These are phyloP conservation scores for Lachnellula occidentalis DNA, from an alignment of 2,329 filamentous ascomycete species.

Conservation along the genomic window DNA sequence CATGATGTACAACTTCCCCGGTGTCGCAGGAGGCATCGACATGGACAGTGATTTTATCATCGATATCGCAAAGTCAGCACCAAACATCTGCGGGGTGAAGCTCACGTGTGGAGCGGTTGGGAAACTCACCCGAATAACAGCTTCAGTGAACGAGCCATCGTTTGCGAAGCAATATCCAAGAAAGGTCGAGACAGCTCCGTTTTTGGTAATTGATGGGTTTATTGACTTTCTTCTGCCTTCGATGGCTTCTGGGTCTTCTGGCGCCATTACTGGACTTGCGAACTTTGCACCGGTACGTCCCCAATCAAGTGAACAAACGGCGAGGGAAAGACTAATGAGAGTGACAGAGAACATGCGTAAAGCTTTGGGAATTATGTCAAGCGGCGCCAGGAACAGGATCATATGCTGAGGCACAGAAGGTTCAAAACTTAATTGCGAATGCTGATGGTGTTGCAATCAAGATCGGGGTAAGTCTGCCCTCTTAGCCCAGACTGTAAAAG, in stretches of 20 bases:
- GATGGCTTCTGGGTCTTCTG: slow-evolving; percentile 16
- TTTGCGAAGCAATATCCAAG: slow-evolving; percentile 3
- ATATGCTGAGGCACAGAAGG: slow-evolving; percentile 13
- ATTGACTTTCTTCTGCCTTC: slow-evolving; percentile 28
- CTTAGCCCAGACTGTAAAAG: neutral
- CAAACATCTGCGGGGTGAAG: slow-evolving; percentile 24
- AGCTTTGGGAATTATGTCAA: slow-evolving; percentile 13
- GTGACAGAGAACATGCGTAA: slow-evolving; percentile 12
- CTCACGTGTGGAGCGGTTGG: slow-evolving; percentile 21
- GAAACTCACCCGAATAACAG: slow-evolving; percentile 21
- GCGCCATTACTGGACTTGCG: slow-evolving; percentile 12
- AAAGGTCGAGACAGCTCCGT: slow-evolving; percentile 11
- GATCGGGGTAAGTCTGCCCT: slow-evolving; percentile 10
- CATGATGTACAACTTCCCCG: slow-evolving; percentile 26
- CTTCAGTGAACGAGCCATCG: slow-evolving; percentile 11
- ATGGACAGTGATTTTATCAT: slow-evolving; percentile 22
- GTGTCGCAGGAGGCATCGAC: slow-evolving; percentile 19
- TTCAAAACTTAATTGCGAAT: slow-evolving; percentile 19
- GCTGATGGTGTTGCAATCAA: slow-evolving; percentile 21
- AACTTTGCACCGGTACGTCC: slow-evolving; percentile 13
- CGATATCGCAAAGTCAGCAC: slow-evolving; percentile 14
- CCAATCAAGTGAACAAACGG: neutral
- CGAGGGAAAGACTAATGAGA: neutral
- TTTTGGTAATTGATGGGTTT: slow-evolving; percentile 26
- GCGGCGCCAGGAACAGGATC: neutral